Evolutionary conservation across 371 early-diverging fungal species (phyloP).

Genomic region (Haplosporangium sp.): DNA sequence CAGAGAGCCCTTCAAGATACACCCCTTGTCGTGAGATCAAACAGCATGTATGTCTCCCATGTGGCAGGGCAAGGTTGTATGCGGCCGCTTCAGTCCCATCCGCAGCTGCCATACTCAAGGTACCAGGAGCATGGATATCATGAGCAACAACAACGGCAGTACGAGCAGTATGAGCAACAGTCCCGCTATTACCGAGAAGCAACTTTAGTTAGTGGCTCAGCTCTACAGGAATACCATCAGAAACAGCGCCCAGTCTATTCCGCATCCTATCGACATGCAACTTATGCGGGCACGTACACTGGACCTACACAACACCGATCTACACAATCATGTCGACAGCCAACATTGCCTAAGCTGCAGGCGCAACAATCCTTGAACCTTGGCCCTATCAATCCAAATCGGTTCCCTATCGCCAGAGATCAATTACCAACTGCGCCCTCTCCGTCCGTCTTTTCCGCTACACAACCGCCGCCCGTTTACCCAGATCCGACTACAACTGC

Average conservation of each 20-base stretch:
- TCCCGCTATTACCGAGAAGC: slow-evolving; percentile 34
- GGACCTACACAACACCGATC: background rate
- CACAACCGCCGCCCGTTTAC: slow-evolving; percentile 24
- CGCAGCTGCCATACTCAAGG: slow-evolving; percentile 13
- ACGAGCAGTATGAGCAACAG: slow-evolving; percentile 44
- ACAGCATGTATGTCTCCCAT: slow-evolving; percentile 18
- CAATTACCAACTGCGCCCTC: slow-evolving; percentile 39
- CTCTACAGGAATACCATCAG: slow-evolving; percentile 2
- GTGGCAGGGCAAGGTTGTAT: background rate
- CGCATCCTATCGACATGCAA: slow-evolving; percentile 15
- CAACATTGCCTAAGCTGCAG: slow-evolving; percentile 18
- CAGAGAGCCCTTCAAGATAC: background rate
- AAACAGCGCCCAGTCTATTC: background rate
- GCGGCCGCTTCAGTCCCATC: slow-evolving; percentile 4
- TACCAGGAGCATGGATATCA: slow-evolving; percentile 13
- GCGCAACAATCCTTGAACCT: slow-evolving; percentile 16
- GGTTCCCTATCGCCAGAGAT: slow-evolving; percentile 16
- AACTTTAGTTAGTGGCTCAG: background rate
- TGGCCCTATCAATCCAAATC: slow-evolving; percentile 16
- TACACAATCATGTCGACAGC: slow-evolving; percentile 1
- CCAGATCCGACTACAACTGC: background rate
- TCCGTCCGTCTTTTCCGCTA: slow-evolving; percentile 21
- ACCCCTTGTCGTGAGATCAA: slow-evolving; percentile 8
- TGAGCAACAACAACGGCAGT: slow-evolving; percentile 33
- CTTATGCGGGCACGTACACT: slow-evolving; percentile 10